Base-by-base conservation (phyloP, 345 rosid genomes). In the Gynandropsis gynandra region DNA sequence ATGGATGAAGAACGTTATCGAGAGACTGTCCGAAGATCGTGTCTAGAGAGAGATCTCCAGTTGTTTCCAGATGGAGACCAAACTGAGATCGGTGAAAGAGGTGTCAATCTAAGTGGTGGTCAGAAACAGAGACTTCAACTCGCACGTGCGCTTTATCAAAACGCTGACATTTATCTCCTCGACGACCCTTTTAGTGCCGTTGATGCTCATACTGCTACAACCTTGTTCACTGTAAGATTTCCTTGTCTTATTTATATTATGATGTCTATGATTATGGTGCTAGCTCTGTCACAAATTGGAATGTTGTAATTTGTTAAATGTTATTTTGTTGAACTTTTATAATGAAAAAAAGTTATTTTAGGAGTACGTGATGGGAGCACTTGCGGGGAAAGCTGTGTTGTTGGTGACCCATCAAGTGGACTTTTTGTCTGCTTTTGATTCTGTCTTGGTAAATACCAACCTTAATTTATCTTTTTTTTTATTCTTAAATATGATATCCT, bases 341-440 rank as follows among this genome's bases (percentile, higher is more conserved):
- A n/a, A n/a, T n/a, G n/a, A n/a, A n/a, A 2, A 5, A 24, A 24
- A 24, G 2, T 24, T 24, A 2, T 68, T 50, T 2, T 79, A 90
- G 98, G 95, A 84, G 54, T 87, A 90, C 15, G 78, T 87, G 11
- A 76, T 76, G 81, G 79, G 60, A 19, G 98, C 92, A 49, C 96
- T 90, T n/a, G 68, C 75, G 7, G 71, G 48, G 58, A 90, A 83
- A 77, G 77, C 89, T 15, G 87, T 87, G 31, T 63, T 90, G 24
- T 80, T 87, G 4, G 98, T 90, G 32, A 90, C 98, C 1, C 98
- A 90, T 62, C 98, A 90, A 87, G 98, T 90, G 31, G 98, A 87
- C 61, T 90, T 90, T 76, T 71, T 90, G 41, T 96, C 98, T n/a
- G 73, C 87, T 31, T 90, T 90, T 63, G 80, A 84, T 64, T 68